These are phyloP conservation scores for Zasmidium citrigriseum DNA, from an alignment of 2,329 filamentous ascomycete genomes.

Conservation along the genomic window DNA sequence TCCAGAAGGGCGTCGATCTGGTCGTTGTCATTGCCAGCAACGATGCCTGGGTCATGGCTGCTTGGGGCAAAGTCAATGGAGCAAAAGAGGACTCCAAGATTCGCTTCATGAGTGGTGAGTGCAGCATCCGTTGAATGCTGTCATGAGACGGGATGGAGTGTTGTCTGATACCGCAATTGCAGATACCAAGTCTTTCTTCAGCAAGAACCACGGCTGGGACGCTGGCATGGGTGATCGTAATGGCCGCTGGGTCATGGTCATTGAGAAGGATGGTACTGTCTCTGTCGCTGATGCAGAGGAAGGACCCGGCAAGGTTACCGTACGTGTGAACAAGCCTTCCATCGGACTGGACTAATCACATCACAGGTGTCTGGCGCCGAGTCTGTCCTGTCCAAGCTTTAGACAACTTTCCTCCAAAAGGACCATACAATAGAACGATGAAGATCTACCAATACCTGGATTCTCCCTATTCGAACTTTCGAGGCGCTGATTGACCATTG, in stretches of 20 bases:
- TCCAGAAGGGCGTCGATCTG: constrained; percentile 78
- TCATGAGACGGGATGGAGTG: not conserved
- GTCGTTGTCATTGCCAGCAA: constrained; percentile 82
- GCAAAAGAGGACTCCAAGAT: constrained; percentile 71
- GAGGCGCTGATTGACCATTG: too few relatives aligned
- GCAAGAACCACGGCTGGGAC: constrained; percentile 75
- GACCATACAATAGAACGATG: too few relatives aligned
- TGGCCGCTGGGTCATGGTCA: constrained; percentile 73
- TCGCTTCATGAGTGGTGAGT: constrained; percentile 66
- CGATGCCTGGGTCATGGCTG: constrained; percentile 76
- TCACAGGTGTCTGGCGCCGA: constrained; percentile 30
- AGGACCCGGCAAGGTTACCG: constrained; percentile 50
- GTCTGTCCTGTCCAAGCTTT: constrained; percentile 29
- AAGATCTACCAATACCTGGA: too few relatives aligned
- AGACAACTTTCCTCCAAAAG: not conserved
- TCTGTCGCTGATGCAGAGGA: constrained; percentile 75
- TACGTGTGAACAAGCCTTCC: constrained; percentile 34
- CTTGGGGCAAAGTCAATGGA: constrained; percentile 74
- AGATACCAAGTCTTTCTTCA: constrained; percentile 72
- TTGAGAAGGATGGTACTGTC: constrained; percentile 73
- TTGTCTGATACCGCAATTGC: not conserved
- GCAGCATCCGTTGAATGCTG: not conserved
- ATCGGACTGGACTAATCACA: not conserved
- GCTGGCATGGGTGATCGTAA: constrained; percentile 68
- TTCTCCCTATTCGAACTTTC: too few relatives aligned